These are phyloP conservation scores for Cystobasidiaceae sp. DNA, from an alignment of 1,284 basidiomycete genomes.

Conservation along the genomic window DNA sequence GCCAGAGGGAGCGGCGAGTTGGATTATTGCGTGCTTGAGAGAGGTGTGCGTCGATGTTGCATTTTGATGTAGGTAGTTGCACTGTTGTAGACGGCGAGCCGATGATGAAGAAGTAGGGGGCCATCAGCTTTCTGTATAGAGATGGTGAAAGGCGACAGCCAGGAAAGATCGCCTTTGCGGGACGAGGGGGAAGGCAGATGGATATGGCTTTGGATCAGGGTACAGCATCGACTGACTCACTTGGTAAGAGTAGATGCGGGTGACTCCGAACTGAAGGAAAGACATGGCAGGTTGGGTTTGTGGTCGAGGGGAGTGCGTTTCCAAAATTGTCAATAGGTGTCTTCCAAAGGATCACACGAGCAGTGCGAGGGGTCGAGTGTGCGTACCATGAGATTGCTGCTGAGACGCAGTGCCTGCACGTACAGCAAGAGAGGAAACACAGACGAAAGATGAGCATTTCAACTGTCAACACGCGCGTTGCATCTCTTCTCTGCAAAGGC, in stretches of 20 bases:
- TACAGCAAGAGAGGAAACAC: background rate
- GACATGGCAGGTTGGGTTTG: background rate
- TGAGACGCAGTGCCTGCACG: constrained; percentile 28
- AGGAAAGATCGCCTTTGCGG: too few species aligned
- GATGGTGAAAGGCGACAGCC: too few species aligned
- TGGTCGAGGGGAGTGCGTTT: background rate
- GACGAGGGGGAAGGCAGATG: too few species aligned
- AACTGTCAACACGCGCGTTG: too few species aligned
- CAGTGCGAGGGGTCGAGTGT: background rate
- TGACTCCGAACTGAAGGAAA: constrained; percentile 15
- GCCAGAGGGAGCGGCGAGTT: background rate
- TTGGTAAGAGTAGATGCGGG: constrained; percentile 27
- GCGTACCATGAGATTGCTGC: constrained; percentile 26
- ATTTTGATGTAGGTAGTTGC: constrained; percentile 25
- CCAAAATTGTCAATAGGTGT: too few species aligned
- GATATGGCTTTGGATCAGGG: too few species aligned
- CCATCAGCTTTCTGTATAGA: too few species aligned
- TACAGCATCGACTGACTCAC: background rate
- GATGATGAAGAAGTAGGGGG: too few species aligned
- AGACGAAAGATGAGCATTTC: background rate
- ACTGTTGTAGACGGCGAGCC: too few species aligned
- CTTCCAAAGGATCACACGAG: too few species aligned
- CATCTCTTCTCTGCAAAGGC: too few species aligned
- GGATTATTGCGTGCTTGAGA: constrained; percentile 14
- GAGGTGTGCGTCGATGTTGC: constrained; percentile 16